Conservation (phyloP, 345 rosid genomes). For the Cardiospermum halicacabum region DNA sequence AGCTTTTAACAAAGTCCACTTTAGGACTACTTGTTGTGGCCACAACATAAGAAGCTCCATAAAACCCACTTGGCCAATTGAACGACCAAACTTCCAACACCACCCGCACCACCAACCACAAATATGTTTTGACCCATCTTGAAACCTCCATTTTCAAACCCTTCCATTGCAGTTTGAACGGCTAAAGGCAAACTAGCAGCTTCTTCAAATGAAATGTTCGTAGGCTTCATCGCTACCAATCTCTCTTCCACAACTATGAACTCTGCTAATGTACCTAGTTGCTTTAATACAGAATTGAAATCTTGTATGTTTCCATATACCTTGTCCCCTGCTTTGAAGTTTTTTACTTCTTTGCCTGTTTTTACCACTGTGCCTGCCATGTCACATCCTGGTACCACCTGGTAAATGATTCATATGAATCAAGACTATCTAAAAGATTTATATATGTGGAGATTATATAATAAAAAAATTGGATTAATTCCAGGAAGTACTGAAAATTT, state of each 20-base stretch:
- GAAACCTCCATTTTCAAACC: constrained; percentile 32
- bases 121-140: constrained; percentile 29
- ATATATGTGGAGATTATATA: too few species aligned
- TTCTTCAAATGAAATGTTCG: constrained; percentile 37
- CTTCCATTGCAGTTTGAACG: constrained; percentile 43
- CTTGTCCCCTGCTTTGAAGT: constrained; percentile 32
- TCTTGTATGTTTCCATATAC: constrained; percentile 51
- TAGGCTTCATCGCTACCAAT: constrained; percentile 36
- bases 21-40: constrained; percentile 41
- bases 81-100: constrained; percentile 41
- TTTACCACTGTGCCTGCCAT: constrained; percentile 43
- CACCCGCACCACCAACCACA: constrained; percentile 45
- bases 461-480: too few species aligned
- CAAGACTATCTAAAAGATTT: too few species aligned
- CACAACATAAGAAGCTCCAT: constrained; percentile 38
- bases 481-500: too few species aligned
- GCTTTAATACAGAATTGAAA: constrained; percentile 31
- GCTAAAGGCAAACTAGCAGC: constrained; percentile 54
- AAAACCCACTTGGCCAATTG: constrained; percentile 40
- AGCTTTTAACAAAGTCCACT: constrained; percentile 32
- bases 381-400: constrained; percentile 52
- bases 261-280: constrained; percentile 48
- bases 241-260: constrained; percentile 37
- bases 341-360: constrained; percentile 25
- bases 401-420: constrained; percentile 1